Conservation (phyloP, 1,284 basidiomycete species). For the Xanthoconium separans region DNA sequence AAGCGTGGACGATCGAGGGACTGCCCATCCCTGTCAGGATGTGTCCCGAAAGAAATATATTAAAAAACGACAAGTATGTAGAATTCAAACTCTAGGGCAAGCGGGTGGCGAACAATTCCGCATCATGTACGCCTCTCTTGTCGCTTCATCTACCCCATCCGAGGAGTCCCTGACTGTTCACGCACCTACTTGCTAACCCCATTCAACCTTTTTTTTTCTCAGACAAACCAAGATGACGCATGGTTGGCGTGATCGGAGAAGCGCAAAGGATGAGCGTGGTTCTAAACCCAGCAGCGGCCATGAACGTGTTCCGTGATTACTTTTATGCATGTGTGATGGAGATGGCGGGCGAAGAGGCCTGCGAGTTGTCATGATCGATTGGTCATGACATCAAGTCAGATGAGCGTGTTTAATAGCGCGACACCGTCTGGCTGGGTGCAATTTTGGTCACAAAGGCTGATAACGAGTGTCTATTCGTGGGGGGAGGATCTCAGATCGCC, state of each 20-base stretch:
- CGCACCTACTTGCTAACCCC: constrained; percentile 9
- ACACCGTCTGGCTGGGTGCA: constrained; percentile 8
- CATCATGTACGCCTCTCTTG: constrained; percentile 6
- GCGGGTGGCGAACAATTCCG: constrained; percentile 6
- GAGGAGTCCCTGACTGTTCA: constrained; percentile 13
- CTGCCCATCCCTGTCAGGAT: neutral
- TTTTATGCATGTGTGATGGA: constrained; percentile 11
- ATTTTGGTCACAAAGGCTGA: constrained; percentile 32
- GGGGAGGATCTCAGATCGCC: constrained; percentile 28
- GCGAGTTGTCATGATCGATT: constrained; percentile 20
- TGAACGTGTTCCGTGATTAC: constrained; percentile 25
- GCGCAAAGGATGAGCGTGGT: neutral
- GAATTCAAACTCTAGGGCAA: neutral
- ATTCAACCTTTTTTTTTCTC: constrained; percentile 12
- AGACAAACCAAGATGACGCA: constrained; percentile 15
- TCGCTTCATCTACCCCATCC: constrained; percentile 1
- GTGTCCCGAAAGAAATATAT: neutral
- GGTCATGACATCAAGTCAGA: constrained; percentile 20
- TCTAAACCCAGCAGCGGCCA: constrained; percentile 18
- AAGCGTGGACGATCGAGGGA: constrained; percentile 17
- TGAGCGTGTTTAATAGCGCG: constrained; percentile 16
- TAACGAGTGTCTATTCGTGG: constrained; percentile 21
- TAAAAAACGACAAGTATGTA: neutral
- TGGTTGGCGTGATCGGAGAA: constrained; percentile 23
- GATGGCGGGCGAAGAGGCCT: constrained; percentile 4